Percentiles rank a stretch among this genome's conserved stretches.
Conservation (phyloP, 225 moss, liverwort and hornwort species). For the Takakia lepidozioides region DNA sequence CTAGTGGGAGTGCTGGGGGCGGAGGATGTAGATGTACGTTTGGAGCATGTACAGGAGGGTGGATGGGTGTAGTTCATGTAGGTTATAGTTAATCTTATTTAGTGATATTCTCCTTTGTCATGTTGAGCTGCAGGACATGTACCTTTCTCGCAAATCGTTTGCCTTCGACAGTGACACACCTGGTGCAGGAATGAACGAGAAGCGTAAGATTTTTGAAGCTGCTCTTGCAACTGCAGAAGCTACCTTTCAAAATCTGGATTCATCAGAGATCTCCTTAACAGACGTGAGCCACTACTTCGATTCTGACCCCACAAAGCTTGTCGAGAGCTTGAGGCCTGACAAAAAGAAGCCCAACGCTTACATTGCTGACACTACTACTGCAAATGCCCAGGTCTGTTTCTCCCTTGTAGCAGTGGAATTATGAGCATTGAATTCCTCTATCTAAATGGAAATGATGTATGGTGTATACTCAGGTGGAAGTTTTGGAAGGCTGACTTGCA, state of each 20-base stretch:
- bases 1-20: no score
- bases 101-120: no score
- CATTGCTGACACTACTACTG: slow-evolving; percentile 95
- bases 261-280: slow-evolving; percentile 87
- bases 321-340: slow-evolving; percentile 80
- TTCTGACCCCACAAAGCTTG: slow-evolving; percentile 96
- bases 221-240: slow-evolving; percentile 94
- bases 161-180: slow-evolving; percentile 96
- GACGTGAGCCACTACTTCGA: slow-evolving; percentile 99
- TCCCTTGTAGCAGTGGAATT: no score
- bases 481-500: no score
- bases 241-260: slow-evolving; percentile 95
- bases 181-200: slow-evolving; percentile 92
- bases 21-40: no score
- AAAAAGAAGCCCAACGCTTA: slow-evolving; percentile 84
- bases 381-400: slow-evolving; percentile 59
- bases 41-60: no score
- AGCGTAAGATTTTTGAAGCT: slow-evolving; percentile 83
- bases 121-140: slow-evolving; percentile 99
- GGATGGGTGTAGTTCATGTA: no score
- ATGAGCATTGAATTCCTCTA: no score
- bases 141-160: slow-evolving; percentile 86
- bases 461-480: no score
- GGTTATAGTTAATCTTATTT: no score
- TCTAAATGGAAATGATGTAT: no score